phyloP scores from a whole-genome alignment of 441 rosid species.

The Brassica hybrid region DNA sequence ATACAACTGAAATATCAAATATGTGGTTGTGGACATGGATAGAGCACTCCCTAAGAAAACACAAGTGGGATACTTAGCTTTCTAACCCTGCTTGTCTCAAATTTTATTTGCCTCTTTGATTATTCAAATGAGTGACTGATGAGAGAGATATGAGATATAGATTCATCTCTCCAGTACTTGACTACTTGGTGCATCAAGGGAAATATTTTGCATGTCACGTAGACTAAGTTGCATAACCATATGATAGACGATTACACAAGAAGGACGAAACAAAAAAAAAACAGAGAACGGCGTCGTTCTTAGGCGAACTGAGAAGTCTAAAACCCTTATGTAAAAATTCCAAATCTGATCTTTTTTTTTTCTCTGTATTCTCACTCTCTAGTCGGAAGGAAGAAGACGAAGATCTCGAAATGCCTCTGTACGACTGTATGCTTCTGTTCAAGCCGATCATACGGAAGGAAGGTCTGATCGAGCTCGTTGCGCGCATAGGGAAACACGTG shows the following conservation, averaged over 20 bases:
- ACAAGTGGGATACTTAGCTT: background rate
- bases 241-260: too few species aligned
- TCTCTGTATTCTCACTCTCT: too few species aligned
- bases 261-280: background rate
- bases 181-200: background rate
- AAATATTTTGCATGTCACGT: too few species aligned
- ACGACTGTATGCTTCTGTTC: constrained; percentile 85
- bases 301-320: background rate
- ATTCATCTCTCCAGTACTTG: background rate
- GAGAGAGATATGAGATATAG: background rate
- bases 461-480: constrained; percentile 57
- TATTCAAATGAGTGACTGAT: background rate
- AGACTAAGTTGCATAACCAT: too few species aligned
- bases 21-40: background rate
- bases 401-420: constrained; percentile 69
- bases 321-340: constrained; percentile 25
- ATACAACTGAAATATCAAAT: background rate
- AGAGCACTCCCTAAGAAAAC: background rate
- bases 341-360: constrained; percentile 4
- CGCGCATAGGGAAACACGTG: constrained; percentile 77
- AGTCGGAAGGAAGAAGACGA: constrained; percentile 3
- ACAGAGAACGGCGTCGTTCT: background rate
- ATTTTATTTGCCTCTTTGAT: background rate
- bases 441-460: constrained; percentile 70
- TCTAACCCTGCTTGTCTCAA: background rate